Percentiles rank a stretch among this genome's conserved stretches.
phyloP scores from a whole-genome alignment of 2,329 filamentous ascomycete genomes.

The Microdochium trichocladiopsis region DNA sequence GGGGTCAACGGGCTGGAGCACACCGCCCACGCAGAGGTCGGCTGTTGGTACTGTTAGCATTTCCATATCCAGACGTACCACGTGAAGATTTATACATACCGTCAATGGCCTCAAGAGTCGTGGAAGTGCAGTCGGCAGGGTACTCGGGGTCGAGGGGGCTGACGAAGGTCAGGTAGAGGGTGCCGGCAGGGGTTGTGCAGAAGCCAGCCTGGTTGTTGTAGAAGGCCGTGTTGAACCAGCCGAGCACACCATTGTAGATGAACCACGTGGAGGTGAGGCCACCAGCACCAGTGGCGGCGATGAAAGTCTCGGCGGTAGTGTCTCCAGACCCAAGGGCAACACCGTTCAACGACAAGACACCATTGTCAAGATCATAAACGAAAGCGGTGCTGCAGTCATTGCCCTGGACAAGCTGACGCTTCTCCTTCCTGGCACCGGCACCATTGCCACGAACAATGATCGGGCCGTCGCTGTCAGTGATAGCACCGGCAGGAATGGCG shows the following conservation, averaged over 20 bases:
- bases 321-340: slow-evolving; percentile 7
- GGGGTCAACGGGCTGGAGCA: slow-evolving; percentile 3
- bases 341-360: slow-evolving; percentile 2
- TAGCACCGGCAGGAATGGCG: slow-evolving; percentile 5
- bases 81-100: slow-evolving; percentile 2
- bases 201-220: slow-evolving; percentile 13
- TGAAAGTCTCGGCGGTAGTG: slow-evolving; percentile 7
- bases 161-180: neutral
- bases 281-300: slow-evolving; percentile 5
- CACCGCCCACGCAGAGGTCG: slow-evolving; percentile 7
- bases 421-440: neutral
- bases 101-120: neutral
- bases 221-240: slow-evolving; percentile 18
- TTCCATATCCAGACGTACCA: neutral
- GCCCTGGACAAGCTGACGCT: neutral
- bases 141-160: neutral
- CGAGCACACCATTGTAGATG: slow-evolving; percentile 6
- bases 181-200: slow-evolving; percentile 8
- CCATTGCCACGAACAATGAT: neutral
- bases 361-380: slow-evolving; percentile 12
- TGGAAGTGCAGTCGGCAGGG: neutral
- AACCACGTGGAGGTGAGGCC: slow-evolving; percentile 9
- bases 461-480: neutral
- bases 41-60: neutral
- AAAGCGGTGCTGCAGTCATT: slow-evolving; percentile 12